These are phyloP conservation scores for Termitomyces sp. DNA, from an alignment of 768 basidiomycete species.

Conservation along the genomic window DNA sequence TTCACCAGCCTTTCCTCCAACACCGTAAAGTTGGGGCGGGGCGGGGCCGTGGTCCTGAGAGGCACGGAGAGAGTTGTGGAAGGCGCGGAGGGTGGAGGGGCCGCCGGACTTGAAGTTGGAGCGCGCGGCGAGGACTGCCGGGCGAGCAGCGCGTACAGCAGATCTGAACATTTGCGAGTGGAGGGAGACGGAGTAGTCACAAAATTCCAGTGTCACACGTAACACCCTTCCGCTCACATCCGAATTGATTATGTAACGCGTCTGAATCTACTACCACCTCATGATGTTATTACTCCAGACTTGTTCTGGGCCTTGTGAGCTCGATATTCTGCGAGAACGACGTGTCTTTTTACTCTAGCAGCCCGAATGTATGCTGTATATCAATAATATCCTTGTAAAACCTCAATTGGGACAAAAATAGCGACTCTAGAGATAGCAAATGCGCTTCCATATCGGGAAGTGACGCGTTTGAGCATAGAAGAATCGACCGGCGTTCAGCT, in stretches of 20 bases:
- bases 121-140: constrained; percentile 33
- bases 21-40: constrained; percentile 62
- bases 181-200: constrained; percentile 18
- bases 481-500: neutral
- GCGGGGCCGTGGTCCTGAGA: constrained; percentile 48
- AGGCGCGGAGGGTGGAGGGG: constrained; percentile 37
- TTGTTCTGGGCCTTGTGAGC: neutral
- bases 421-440: neutral
- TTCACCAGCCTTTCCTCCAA: constrained; percentile 65
- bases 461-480: neutral
- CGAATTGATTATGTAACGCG: constrained; percentile 17
- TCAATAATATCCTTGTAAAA: neutral
- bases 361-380: neutral
- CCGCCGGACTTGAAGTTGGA: constrained; percentile 26
- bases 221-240: constrained; percentile 24
- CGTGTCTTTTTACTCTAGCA: neutral
- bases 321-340: neutral
- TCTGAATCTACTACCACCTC: neutral
- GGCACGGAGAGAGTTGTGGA: constrained; percentile 52
- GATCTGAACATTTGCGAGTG: constrained; percentile 34
- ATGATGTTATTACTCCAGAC: neutral
- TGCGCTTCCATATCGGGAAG: constrained; percentile 3
- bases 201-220: constrained; percentile 15
- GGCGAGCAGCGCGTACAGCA: constrained; percentile 40
- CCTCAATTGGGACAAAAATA: neutral